Base-by-base conservation (phyloP, 192 early-diverging fungal genomes). In the Gaertneriomyces sp. region DNA sequence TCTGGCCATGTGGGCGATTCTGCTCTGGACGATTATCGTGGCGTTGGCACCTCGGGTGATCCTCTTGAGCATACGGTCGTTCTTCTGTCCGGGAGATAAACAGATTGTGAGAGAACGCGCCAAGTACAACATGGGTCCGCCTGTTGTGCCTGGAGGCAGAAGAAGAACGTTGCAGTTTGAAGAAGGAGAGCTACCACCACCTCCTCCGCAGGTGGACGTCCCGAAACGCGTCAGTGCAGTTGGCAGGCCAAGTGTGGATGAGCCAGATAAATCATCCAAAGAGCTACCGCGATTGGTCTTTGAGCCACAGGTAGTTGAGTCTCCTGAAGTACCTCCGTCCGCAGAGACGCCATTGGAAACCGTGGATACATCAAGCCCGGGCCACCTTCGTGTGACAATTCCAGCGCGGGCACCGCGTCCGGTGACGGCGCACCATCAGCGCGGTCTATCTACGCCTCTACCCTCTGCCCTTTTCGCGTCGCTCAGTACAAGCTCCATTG, bases 1-100 rank as follows among this genome's bases (percentile, higher is more conserved):
- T 7, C 72, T 85, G n/a, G 59, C 77, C 3, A 95, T 98, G 60
- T 98, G 90, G 86, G 77, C 91, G 41, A 81, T 79, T 25, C 63
- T 90, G 16, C 19, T 89, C 2, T 41, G 40, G 9, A 38, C 56
- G 9, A 62, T 97, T 19, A 66, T 88, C 0, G 84, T 92, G 10
- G 75, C 89, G 0, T 60, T 91, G 0, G 64, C 91, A 47, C 90
- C 91, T 6, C 78, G 92, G 40, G 87, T 85, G 69, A 89, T 79
- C 25, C 25, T 33, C 2, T 33, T 33, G 25, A 33, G 25, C 25
- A 33, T 33, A 33, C 25, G 25, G 2, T 33, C 25, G 25, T 33
- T 33, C 25, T 33, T 33, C 25, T 33, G 25, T 33, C 25, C 25
- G 25, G 45, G 55, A 2, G 74, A 77, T 59, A 46, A 63, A 42